A percentile compares a stretch with the other conserved stretches of the same genome.
phyloP scores from a whole-genome alignment of 495 filamentous ascomycete species.

The Neurospora africana region DNA sequence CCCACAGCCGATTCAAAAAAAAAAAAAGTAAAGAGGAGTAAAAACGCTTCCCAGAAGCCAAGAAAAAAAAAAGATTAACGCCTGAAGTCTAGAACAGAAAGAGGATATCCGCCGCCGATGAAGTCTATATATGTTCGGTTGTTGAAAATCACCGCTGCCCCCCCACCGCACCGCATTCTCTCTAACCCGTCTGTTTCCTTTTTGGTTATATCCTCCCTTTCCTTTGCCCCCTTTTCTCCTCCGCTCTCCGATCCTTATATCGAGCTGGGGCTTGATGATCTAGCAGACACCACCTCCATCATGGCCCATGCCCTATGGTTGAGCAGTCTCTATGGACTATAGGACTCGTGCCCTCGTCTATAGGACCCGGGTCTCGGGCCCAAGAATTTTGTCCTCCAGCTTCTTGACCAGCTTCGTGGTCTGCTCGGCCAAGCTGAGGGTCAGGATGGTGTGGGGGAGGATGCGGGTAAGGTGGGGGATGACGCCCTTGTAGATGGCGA shows the following conservation, averaged over 20 bases:
- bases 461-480: slow-evolving; percentile 92
- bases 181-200: not conserved
- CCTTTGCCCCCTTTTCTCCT: not conserved
- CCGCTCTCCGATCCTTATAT: not conserved
- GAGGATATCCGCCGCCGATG: not conserved
- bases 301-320: not conserved
- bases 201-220: not conserved
- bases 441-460: slow-evolving; percentile 88
- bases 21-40: not conserved
- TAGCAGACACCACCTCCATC: not conserved
- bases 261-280: not conserved
- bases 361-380: slow-evolving; percentile 21
- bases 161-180: not conserved
- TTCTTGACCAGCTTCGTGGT: slow-evolving; percentile 83
- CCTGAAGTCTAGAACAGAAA: not conserved
- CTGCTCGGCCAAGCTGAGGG: slow-evolving; percentile 88
- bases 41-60: not conserved
- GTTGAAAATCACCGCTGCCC: not conserved
- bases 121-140: not conserved
- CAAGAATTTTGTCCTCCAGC: slow-evolving; percentile 57
- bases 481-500: slow-evolving; percentile 98
- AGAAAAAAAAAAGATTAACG: not conserved
- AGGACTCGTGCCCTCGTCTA: not conserved
- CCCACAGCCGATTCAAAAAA: not conserved
- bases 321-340: not conserved